Percentiles rank a stretch among this genome's conserved stretches.
These are phyloP conservation scores for Pelargonium exstipulatum DNA, from an alignment of 441 rosid species.

Conservation along the genomic window DNA sequence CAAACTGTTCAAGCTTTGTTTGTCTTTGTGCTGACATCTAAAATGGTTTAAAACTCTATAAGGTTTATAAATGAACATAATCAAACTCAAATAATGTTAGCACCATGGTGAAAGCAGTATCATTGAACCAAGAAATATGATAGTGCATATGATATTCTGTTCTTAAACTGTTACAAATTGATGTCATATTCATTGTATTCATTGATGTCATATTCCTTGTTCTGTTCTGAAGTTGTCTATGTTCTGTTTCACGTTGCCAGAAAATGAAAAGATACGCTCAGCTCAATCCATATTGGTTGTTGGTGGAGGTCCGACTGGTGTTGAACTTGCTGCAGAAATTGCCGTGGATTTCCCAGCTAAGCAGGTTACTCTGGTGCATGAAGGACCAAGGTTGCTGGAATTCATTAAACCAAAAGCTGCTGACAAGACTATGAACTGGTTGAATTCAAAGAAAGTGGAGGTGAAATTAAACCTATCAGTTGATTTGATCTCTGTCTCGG, in stretches of 20 bases:
- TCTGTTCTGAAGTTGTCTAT: background rate
- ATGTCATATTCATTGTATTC: background rate
- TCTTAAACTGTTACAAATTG: too few relatives aligned
- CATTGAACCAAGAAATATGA: too few relatives aligned
- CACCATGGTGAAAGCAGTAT: too few relatives aligned
- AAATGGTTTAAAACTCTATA: too few relatives aligned
- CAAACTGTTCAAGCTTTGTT: too few relatives aligned
- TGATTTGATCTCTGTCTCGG: conserved; percentile 37
- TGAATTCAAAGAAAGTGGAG: conserved; percentile 54
- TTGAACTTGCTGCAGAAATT: conserved; percentile 81
- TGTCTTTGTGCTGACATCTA: too few relatives aligned
- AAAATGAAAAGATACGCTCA: conserved; percentile 62
- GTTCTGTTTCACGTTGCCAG: conserved; percentile 32
- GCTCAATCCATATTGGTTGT: conserved; percentile 60
- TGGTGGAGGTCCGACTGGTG: conserved; percentile 91
- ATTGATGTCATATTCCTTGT: too few relatives aligned
- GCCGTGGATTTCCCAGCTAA: conserved; percentile 50
- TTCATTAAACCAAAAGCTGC: conserved; percentile 61
- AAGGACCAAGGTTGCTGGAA: conserved; percentile 67
- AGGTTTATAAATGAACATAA: too few relatives aligned
- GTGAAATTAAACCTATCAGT: conserved; percentile 55
- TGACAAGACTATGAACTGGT: conserved; percentile 49
- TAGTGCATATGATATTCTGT: too few relatives aligned
- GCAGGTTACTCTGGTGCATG: conserved; percentile 70
- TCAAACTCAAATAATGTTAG: too few relatives aligned